Evolutionary conservation across 2,329 filamentous ascomycete species (phyloP).

Genomic region (Alternaria sp.): DNA sequence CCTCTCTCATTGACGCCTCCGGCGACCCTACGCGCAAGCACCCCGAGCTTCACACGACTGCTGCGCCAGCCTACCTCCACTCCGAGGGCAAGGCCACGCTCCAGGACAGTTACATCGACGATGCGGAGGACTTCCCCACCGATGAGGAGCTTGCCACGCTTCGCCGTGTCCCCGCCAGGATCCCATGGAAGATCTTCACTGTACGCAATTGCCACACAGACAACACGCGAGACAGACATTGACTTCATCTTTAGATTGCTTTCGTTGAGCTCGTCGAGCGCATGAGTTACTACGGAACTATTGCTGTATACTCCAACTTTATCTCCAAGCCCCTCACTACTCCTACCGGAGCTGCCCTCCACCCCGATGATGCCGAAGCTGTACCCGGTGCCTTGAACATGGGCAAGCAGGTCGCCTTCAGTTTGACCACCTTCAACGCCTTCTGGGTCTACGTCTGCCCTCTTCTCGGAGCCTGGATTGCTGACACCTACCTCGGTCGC

Average conservation of each 20-base stretch:
- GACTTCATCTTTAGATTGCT: conserved; percentile 36
- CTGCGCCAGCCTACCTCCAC: conserved; percentile 41
- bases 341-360: conserved; percentile 40
- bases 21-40: conserved; percentile 48
- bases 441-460: conserved; percentile 68
- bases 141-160: conserved; percentile 49
- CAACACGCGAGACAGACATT: conserved; percentile 6
- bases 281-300: conserved; percentile 52
- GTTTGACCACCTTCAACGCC: conserved; percentile 62
- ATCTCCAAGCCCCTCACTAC: conserved; percentile 44
- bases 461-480: conserved; percentile 65
- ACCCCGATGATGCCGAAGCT: conserved; percentile 41
- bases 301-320: conserved; percentile 52
- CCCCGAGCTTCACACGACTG: conserved; percentile 34
- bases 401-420: conserved; percentile 63
- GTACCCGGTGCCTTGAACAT: conserved; percentile 63
- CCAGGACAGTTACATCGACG: conserved; percentile 43
- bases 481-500: conserved; percentile 68
- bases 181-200: conserved; percentile 46
- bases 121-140: conserved; percentile 42
- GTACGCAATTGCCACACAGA: conserved; percentile 8
- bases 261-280: conserved; percentile 53
- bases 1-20: conserved; percentile 44
- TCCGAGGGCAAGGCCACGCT: conserved; percentile 52
- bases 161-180: conserved; percentile 45